phyloP scores from a whole-genome alignment of 129 eudicot species.

The Calendula officinalis region DNA sequence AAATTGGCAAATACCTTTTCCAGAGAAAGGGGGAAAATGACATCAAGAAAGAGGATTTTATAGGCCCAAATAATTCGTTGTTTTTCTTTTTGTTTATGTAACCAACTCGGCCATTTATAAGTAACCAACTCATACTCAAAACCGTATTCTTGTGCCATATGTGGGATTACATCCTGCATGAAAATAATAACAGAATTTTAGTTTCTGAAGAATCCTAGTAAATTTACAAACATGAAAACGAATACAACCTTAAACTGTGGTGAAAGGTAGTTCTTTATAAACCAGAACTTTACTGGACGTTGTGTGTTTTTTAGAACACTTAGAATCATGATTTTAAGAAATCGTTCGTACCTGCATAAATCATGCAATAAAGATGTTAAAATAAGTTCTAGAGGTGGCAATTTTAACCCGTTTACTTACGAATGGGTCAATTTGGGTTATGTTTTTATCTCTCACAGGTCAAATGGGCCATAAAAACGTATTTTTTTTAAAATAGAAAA shows the following conservation, averaged over 20 bases:
- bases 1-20: slow-evolving; percentile 60
- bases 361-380: slow-evolving; percentile 14
- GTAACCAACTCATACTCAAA: slow-evolving; percentile 92
- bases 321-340: slow-evolving; percentile 84
- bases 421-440: background rate
- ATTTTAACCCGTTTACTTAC: background rate
- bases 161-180: slow-evolving; percentile 90
- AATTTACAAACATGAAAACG: slow-evolving; percentile 6
- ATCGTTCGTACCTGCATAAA: slow-evolving; percentile 81
- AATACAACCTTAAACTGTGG: slow-evolving; percentile 85
- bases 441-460: background rate
- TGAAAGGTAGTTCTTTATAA: slow-evolving; percentile 92
- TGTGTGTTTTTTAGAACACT: slow-evolving; percentile 81
- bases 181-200: background rate
- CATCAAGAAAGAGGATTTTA: slow-evolving; percentile 94
- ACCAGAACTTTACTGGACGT: slow-evolving; percentile 97
- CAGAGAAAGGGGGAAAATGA: slow-evolving; percentile 91
- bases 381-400: background rate
- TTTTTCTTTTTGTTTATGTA: slow-evolving; percentile 93
- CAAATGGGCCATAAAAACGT: background rate
- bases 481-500: background rate
- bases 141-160: slow-evolving; percentile 91
- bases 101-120: slow-evolving; percentile 99
- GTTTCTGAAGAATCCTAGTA: background rate
- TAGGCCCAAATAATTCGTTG: slow-evolving; percentile 98